phyloP scores from a whole-genome alignment of 2,329 filamentous ascomycete genomes.

The Ciborinia camelliae region DNA sequence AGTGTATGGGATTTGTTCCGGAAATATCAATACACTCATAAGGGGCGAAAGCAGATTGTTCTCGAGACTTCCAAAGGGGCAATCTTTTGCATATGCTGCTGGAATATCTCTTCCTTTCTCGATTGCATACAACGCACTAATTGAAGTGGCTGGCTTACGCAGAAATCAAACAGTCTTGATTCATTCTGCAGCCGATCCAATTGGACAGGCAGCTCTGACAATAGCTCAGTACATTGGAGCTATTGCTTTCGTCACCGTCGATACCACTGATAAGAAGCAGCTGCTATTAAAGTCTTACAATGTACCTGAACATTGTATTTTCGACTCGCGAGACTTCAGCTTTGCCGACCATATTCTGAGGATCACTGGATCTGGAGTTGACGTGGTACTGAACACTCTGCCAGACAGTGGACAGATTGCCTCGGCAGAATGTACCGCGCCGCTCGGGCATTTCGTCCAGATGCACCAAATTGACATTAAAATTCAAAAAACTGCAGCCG shows the following conservation, averaged over 20 bases:
- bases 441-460: background rate
- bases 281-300: background rate
- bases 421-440: background rate
- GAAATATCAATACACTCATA: background rate
- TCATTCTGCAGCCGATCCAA: constrained; percentile 35
- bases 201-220: constrained; percentile 37
- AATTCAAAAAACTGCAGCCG: background rate
- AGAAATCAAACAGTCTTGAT: constrained; percentile 36
- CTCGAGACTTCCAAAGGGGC: constrained; percentile 20
- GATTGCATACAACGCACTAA: constrained; percentile 27
- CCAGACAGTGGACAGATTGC: background rate
- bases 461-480: background rate
- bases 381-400: constrained; percentile 8
- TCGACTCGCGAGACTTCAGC: background rate
- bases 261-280: constrained; percentile 30
- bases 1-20: background rate
- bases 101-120: constrained; percentile 27
- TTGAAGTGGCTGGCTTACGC: constrained; percentile 21
- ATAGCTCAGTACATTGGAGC: constrained; percentile 30
- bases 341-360: background rate
- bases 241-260: constrained; percentile 36
- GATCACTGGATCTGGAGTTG: background rate
- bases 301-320: background rate
- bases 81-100: constrained; percentile 20
- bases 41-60: background rate